Percentiles rank a stretch among this genome's conserved stretches.
Evolutionary conservation across 129 eudicot species (phyloP).

Genomic region (Smallanthus sonchifolius): DNA sequence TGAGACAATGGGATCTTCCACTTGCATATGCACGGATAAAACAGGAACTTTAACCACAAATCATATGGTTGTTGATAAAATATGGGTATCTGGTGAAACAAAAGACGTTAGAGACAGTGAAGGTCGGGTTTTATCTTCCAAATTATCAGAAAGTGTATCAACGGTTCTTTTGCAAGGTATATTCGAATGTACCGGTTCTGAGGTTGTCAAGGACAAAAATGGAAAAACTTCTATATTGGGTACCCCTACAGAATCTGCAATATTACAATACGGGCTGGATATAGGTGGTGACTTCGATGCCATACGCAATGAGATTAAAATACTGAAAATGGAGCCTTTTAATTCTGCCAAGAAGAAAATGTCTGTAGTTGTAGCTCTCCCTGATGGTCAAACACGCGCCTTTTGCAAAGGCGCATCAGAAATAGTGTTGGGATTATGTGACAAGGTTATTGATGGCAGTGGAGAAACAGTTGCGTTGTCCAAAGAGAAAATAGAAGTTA

Average conservation of each 20-base stretch:
- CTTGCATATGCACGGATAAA: slow-evolving; percentile 76
- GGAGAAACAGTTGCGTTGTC: slow-evolving; percentile 50
- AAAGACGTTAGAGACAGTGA: slow-evolving; percentile 33
- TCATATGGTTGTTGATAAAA: slow-evolving; percentile 74
- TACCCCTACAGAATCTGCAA: slow-evolving; percentile 88
- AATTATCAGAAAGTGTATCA: slow-evolving; percentile 36
- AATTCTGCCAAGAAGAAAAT: slow-evolving; percentile 81
- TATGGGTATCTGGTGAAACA: slow-evolving; percentile 59
- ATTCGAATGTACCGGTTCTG: slow-evolving; percentile 66
- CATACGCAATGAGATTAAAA: slow-evolving; percentile 33
- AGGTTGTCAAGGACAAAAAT: slow-evolving; percentile 59
- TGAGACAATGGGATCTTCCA: slow-evolving; percentile 91
- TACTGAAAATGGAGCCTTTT: slow-evolving; percentile 63
- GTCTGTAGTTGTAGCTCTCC: slow-evolving; percentile 75
- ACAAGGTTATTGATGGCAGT: slow-evolving; percentile 38
- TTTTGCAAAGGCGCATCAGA: slow-evolving; percentile 94
- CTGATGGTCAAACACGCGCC: slow-evolving; percentile 56
- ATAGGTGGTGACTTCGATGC: slow-evolving; percentile 63
- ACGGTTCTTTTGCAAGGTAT: slow-evolving; percentile 60
- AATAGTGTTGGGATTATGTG: slow-evolving; percentile 59
- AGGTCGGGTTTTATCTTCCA: slow-evolving; percentile 22
- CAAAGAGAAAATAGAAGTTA: slow-evolving; percentile 36
- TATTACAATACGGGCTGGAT: slow-evolving; percentile 62
- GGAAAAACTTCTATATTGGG: slow-evolving; percentile 65
- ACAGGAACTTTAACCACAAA: slow-evolving; percentile 90